A percentile compares a stretch with the other conserved stretches of the same genome.
Evolutionary conservation across 164 flowering plant species (phyloP).

Genomic region (Kingdonia uniflora): DNA sequence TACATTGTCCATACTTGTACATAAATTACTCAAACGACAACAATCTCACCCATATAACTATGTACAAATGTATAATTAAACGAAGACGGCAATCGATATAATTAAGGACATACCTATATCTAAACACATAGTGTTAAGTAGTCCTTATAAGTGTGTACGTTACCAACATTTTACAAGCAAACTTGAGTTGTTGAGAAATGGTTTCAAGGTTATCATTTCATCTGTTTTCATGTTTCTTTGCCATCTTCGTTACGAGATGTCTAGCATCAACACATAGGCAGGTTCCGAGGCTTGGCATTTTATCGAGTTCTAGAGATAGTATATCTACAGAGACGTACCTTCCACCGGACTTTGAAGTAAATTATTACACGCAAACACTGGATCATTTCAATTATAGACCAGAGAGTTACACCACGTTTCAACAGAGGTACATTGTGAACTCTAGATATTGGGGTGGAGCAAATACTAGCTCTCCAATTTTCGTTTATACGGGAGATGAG

Average conservation of each 20-base stretch:
- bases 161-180: too few species aligned
- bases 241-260: not conserved
- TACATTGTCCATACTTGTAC: too few species aligned
- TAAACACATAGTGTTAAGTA: too few species aligned
- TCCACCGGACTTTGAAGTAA: not conserved
- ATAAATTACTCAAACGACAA: too few species aligned
- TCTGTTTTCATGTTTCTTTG: not conserved
- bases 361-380: constrained; percentile 17
- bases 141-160: too few species aligned
- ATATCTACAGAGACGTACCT: not conserved
- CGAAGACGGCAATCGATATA: too few species aligned
- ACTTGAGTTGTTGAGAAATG: too few species aligned
- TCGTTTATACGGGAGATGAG: constrained; percentile 22
- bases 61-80: too few species aligned
- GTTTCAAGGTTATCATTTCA: too few species aligned
- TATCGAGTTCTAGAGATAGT: not conserved
- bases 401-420: constrained; percentile 17
- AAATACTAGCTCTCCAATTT: constrained; percentile 20
- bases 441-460: constrained; percentile 26
- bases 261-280: not conserved
- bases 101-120: too few species aligned
- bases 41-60: too few species aligned
- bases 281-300: not conserved
- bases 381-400: constrained; percentile 30
- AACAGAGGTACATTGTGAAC: constrained; percentile 18